Evolutionary conservation across 116 monocot genomes (phyloP), one percentile per base, ranked within the genome.

Genomic region (Papilionanthe hybrid): DNA sequence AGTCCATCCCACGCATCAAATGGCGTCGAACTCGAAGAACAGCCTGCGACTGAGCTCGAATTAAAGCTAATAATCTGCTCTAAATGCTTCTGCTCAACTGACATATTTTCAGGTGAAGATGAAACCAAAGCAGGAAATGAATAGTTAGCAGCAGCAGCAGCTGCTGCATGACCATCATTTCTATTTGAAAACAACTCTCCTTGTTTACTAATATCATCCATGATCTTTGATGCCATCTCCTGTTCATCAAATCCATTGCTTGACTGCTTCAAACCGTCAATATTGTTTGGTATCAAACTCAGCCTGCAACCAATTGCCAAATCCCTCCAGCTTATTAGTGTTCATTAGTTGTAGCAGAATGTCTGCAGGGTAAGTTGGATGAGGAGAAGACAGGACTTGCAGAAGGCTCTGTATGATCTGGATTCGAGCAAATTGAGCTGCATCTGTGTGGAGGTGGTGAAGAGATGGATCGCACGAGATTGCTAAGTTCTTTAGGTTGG

Each of bases 401-500:
- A 81, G 5, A 0, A 89, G 72, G 65, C 49, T 66, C 27, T 89
- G 89, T 42, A 78, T 57, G 66, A 89, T 69, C 32, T 86, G 86
- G 37, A 86, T 48, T 67, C 55, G 82, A 25, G 84, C 89, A 2
- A 84, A 58, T 13, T 82, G 42, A 0, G 79, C 58, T 19, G 81
- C 83, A 58, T 86, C 81, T 0, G 81, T 63, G 28, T 82, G 84
- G 10, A 89, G 28, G 1, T 30, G 69, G 11, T 32, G 69, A 71
- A 71, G 69, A 0, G 69, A 71, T 71, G 32, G 37, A 71, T 85
- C 85, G 66, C 72, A 76, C 20, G 75, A 72, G 42, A 42, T 72
- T 20, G 84, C 56, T 4, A 86, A 45, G 82, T 77, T 84, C 60
- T 45, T 42, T 5, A 80, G 72, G 78, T 84, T 87, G 9, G 75